These are phyloP conservation scores for Parathielavia hyrcaniae DNA, from an alignment of 495 filamentous ascomycete species.

Conservation along the genomic window DNA sequence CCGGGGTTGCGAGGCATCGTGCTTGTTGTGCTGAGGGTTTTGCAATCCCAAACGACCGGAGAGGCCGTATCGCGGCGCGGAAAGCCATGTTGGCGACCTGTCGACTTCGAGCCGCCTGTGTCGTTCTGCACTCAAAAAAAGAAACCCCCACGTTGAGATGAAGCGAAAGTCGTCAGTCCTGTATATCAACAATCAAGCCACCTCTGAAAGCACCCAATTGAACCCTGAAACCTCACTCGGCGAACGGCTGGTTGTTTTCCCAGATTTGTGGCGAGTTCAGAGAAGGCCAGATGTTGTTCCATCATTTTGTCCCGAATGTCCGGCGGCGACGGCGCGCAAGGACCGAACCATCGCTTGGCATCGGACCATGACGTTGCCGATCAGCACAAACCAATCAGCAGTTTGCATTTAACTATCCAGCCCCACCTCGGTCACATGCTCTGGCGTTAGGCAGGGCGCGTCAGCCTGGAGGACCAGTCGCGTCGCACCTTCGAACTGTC, in stretches of 20 bases:
- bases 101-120: neutral
- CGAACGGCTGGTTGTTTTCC: neutral
- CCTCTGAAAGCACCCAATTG: neutral
- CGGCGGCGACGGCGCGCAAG: constrained; percentile 5
- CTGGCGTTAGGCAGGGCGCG: constrained; percentile 29
- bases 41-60: constrained; percentile 21
- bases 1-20: constrained; percentile 57
- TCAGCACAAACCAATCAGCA: constrained; percentile 10
- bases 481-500: neutral
- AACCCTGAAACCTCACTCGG: neutral
- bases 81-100: constrained; percentile 42
- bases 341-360: constrained; percentile 4
- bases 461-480: constrained; percentile 10
- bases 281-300: constrained; percentile 6
- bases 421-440: constrained; percentile 13
- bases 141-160: neutral
- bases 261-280: constrained; percentile 1
- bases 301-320: neutral
- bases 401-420: neutral
- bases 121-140: neutral
- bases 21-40: constrained; percentile 30
- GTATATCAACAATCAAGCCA: neutral
- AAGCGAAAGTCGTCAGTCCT: neutral
- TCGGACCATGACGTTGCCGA: constrained; percentile 14
- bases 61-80: constrained; percentile 28